Evolutionary conservation across 2,329 filamentous ascomycete species (phyloP), one percentile per base, ranked within the genome.

Genomic region (Calonectria pauciramosa): DNA sequence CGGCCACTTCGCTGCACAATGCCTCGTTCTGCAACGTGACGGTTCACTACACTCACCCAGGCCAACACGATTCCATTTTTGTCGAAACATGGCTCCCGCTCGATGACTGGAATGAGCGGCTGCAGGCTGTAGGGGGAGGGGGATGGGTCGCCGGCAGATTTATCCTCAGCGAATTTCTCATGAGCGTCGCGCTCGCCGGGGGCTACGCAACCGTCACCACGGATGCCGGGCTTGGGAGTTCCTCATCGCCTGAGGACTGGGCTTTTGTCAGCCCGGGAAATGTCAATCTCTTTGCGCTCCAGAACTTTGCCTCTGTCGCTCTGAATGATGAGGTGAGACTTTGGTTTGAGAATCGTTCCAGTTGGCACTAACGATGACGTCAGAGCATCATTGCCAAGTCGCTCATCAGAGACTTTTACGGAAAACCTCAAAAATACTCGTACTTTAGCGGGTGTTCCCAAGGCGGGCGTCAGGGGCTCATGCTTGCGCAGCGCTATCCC

Each of bases 391-490:
- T 77, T 36, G 72, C 64, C 2, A 76, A 73, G 20, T 28, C 54
- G 9, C 26, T 72, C 5, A 73, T 76, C 20, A 36, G 49, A 3
- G 66, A 59, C n/a, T 78, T 69, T 18, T 78, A 76, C 23, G 36
- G 70, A 26, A 67, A 65, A 7, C 59, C 34, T 1, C 71, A 68
- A 2, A 66, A 68, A 16, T 78, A 70, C 32, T 78, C 77, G 0
- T 78, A 77, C 44, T 78, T 72, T 72, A 78, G 56, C n/a, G 75
- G 76, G 3, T 78, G 77, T 10, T 79, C 77, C 0, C 73, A 78
- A 41, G 77, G 77, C 3, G 77, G 77, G 6, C 72, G 76, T 0
- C 75, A 77, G 26, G 77, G 73, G 18, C 47, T 67, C 4, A 73
- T 59, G 68, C 68, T 77, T 6, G 75, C 77, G 4, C 73, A 74